Base-by-base conservation (phyloP, 2,329 filamentous ascomycete species). In the Pseudogymnoascus sp. region DNA sequence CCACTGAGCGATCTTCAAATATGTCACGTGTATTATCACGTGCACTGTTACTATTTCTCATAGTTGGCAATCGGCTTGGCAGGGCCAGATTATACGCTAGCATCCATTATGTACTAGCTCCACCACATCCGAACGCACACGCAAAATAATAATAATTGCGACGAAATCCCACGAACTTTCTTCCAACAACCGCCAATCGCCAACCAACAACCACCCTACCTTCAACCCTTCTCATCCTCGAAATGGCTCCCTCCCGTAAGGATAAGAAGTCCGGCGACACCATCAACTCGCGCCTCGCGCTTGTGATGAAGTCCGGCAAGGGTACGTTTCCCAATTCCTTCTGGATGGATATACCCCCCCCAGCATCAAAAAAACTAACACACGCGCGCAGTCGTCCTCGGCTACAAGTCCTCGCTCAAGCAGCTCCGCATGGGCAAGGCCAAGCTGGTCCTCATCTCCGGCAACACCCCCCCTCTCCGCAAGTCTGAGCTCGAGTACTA, bases 401-500 rank as follows among this genome's bases (percentile, higher is more conserved):
- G 92, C 75, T 93, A 93, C 86, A 93, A 93, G 82, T 90, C 87
- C 68, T 93, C 85, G 76, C 84, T 95, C 77, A 96, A 97, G 89
- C 83, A 84, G 72, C 89, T 97, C 73, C 90, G 93, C 76, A 89
- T 87, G 72, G 93, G 93, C 80, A 97, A 97, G 88, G 95, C 95
- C 79, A 97, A 97, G 90, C 87, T 97, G 72, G 91, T 97, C 79
- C 92, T 96, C 82, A 96, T 96, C 69, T 84, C 88, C 73, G 92
- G 90, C 82, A 97, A 99, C 86, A 96, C 93, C 72, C 93, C 93
- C 77, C 95, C 95, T 79, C 90, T 99, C 75, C 88, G 93, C 80
- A 99, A 97, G 89, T 91, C 87, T 75, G 93, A 97, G 85, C 87
- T 97, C 69, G 93, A 97, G 84, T 97, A 91, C 83, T 92, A 93